These are phyloP conservation scores for Juglanconis sp. DNA, from an alignment of 2,329 filamentous ascomycete genomes.

Conservation along the genomic window DNA sequence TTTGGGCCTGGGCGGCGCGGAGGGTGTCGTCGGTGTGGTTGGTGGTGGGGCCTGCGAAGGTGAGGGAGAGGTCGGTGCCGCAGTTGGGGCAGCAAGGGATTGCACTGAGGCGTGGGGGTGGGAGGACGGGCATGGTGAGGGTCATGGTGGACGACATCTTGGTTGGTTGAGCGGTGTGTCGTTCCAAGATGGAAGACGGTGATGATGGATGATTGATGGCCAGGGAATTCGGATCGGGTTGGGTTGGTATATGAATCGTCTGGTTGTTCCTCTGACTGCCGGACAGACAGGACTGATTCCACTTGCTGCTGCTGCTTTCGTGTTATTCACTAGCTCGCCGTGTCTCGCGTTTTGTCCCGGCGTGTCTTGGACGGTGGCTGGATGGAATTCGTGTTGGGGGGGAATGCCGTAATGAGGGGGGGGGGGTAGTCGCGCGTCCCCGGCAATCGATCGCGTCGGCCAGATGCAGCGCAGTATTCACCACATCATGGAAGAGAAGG, in stretches of 20 bases:
- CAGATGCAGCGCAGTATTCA: background rate
- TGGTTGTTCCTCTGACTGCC: too few species aligned
- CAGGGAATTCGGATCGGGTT: background rate
- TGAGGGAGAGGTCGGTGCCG: constrained; percentile 38
- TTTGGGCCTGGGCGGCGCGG: constrained; percentile 54
- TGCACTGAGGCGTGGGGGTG: constrained; percentile 21
- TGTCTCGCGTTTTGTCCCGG: too few species aligned
- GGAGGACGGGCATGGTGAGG: constrained; percentile 31
- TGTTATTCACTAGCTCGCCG: too few species aligned
- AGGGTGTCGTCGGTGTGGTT: constrained; percentile 42
- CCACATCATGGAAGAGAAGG: background rate
- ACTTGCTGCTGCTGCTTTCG: too few species aligned
- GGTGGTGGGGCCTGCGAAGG: constrained; percentile 31
- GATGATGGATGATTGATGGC: background rate
- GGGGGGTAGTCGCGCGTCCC: too few species aligned
- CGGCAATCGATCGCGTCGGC: background rate
- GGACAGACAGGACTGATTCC: too few species aligned
- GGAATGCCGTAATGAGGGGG: too few species aligned
- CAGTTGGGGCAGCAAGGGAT: constrained; percentile 48
- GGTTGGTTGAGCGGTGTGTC: background rate
- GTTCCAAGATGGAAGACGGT: background rate
- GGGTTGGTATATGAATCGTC: background rate
- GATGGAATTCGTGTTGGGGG: background rate
- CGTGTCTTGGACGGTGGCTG: too few species aligned
- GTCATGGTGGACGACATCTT: constrained; percentile 30